Percentiles rank a stretch among this genome's conserved stretches.
Conservation (phyloP, 768 basidiomycete species). For the Suillus weaverae region DNA sequence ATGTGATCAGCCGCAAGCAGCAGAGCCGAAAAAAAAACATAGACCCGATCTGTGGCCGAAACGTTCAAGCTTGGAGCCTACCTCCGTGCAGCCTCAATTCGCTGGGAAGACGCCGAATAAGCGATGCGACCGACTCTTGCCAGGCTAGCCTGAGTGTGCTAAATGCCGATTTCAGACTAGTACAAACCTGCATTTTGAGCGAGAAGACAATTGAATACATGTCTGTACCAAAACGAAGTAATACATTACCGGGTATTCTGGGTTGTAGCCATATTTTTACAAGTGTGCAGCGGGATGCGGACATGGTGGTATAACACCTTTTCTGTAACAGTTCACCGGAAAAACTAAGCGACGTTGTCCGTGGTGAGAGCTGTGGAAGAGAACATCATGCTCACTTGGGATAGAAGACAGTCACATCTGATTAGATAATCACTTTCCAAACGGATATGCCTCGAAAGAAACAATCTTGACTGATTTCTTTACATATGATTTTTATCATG, state of each 20-base stretch:
- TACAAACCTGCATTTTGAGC: conserved; percentile 1
- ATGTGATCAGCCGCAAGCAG: not conserved
- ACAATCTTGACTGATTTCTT: too few species aligned
- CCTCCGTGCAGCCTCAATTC: not conserved
- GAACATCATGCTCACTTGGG: not conserved
- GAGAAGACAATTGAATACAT: conserved; percentile 1
- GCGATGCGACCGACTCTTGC: not conserved
- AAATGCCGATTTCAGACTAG: conserved; percentile 2
- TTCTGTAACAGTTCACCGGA: not conserved
- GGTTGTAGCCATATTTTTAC: not conserved
- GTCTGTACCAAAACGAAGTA: not conserved
- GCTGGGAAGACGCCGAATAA: not conserved
- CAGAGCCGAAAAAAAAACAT: conserved; percentile 4
- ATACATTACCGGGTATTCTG: not conserved
- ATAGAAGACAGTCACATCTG: not conserved
- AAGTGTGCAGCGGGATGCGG: not conserved
- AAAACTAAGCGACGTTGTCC: not conserved
- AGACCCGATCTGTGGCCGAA: conserved; percentile 4
- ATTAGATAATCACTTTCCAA: too few species aligned
- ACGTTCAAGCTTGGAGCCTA: not conserved
- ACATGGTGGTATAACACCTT: not conserved
- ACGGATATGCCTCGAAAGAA: too few species aligned
- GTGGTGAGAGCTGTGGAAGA: not conserved
- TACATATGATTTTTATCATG: not conserved
- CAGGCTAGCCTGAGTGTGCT: not conserved